Base-by-base conservation (phyloP, 495 filamentous ascomycete species). In the Penicillium argentinense region DNA sequence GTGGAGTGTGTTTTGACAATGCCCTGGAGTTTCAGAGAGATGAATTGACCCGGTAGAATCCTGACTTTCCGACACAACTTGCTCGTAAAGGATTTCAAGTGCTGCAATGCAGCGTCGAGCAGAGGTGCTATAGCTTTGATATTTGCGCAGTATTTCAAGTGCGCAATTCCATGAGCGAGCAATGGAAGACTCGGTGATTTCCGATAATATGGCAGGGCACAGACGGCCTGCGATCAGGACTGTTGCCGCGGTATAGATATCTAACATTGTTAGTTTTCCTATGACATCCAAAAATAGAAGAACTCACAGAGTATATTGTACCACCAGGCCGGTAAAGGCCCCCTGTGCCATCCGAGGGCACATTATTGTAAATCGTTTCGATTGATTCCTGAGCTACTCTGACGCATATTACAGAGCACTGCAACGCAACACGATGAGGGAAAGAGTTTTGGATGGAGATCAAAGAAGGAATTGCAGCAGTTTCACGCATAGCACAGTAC, bases 301-400 rank as follows among this genome's bases (percentile, higher is more conserved):
- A 1, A 45, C 64, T 45, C 21, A 71, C 65, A 72, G 1, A 70
- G 60, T 24, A 70, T 67, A 7, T 69, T 70, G 37, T 70, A 67
- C 68, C 68, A 72, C 65, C 66, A 72, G 1, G 66, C 67, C 5
- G 68, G 67, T 26, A 72, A 49, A 0, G 63, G 61, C 9, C 65
- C 68, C 63, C 57, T 0, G 58, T 64, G 1, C 61, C 65, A 38
- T 72, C 61, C 1, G 45, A 22, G 3, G 65, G 65, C 4, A 69
- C 54, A 32, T 72, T 67, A 6, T 45, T 46, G 36, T 69, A 48
- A 14, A 72, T 70, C 7, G 66, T 29, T 9, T 63, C 54, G 18
- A 72, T 66, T 2, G 62, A 51, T 42, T 72, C 67, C 16, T 69
- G 67, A 1, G 68, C 68, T 0, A 60, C 60, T 26, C 60, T 65